Evolutionary conservation across 495 filamentous ascomycete genomes (phyloP), one percentile per base, ranked within the genome.

Genomic region (Xylaria telfairii): DNA sequence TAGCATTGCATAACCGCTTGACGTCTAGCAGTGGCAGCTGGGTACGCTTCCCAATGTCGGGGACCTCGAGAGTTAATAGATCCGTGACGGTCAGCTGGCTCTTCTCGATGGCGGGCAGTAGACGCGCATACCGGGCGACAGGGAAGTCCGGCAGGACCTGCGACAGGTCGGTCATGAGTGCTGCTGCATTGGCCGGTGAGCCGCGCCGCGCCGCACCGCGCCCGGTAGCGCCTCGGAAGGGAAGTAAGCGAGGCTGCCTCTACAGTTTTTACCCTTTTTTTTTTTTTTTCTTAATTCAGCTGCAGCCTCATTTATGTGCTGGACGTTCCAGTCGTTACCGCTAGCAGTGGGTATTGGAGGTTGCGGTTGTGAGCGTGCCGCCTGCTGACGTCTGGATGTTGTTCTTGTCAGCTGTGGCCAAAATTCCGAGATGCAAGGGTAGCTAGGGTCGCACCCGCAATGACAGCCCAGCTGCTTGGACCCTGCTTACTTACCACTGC

Each of bases 31-130:
- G 83, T 4, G 95, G 93, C 7, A 96, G 85, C 72, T 93, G 91
- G 37, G 93, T 94, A 76, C 93, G 90, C 81, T 92, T 95, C 60
- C 93, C 93, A 75, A 99, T 88, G 74, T 97, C 93, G 64, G 92
- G 84, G 9, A 89, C 85, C 79, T 97, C 92, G 72, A 96, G 90
- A 1, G 92, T 92, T 74, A 99, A 85, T 44, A 99, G 90, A 77
- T 99, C 96, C 71, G 89, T 90, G 30, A 90, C 92, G 7, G 91
- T 93, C 76, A 98, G 83, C 37, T 83, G 79, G 76, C 88, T 84
- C 76, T 88, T 88, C 79, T 98, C 95, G 44, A 98, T 85, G 1
- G 90, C 90, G 1, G 93, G 91, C 30, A 98, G 82, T 21, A 98
- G 90, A 75, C 91, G 89, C 6, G 90, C 84, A 78, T 90, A 93